Base-by-base conservation (phyloP, 805 yeast species). In the Kockiozyma suomiensis region DNA sequence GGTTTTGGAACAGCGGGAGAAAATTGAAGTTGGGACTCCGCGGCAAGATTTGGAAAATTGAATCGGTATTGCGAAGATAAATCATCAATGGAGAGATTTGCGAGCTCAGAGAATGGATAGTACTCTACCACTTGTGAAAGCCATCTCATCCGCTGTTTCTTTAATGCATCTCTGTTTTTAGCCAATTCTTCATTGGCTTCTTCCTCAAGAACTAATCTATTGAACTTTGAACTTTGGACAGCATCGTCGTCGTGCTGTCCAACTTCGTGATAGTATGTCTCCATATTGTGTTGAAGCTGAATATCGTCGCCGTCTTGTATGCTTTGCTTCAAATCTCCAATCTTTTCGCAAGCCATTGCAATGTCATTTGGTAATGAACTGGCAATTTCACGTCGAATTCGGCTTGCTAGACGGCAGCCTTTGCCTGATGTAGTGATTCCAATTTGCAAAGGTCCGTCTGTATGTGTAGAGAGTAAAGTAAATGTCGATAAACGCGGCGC, bases 121-220 rank as follows among this genome's bases (percentile, higher is more conserved):
- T 93, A 92, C 69, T 92, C 97, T 53, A 93, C 93, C 54, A 91
- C 82, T 70, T 92, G 97, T 1, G 91, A 82, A 55, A 92, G 75
- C 96, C 97, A 93, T 69, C 96, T 80, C 28, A 90, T 79, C 67
- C 94, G 78, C 68, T 85, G 85, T 23, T 42, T 52, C 35, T 49
- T 53, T 28, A 30, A 38, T 12, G 45, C 70, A 62, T 80, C 83
- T 19, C 49, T 13, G 32, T 32, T 40, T 33, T 25, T 40, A 3
- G 26, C 42, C 5, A 33, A 19, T 32, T 52, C 56, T 63, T 77
- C 76, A 55, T 82, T 17, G 4, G 13, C 26, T 55, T 80, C 79
- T 58, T 76, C 79, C 7, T 86, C 91, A 23, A 79, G 75, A 4
- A 87, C 84, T 46, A 89, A 78, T 30, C 78, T 70, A 72, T 90